Conservation (phyloP, 139 green algal genomes). For the Nannochloris sp. region DNA sequence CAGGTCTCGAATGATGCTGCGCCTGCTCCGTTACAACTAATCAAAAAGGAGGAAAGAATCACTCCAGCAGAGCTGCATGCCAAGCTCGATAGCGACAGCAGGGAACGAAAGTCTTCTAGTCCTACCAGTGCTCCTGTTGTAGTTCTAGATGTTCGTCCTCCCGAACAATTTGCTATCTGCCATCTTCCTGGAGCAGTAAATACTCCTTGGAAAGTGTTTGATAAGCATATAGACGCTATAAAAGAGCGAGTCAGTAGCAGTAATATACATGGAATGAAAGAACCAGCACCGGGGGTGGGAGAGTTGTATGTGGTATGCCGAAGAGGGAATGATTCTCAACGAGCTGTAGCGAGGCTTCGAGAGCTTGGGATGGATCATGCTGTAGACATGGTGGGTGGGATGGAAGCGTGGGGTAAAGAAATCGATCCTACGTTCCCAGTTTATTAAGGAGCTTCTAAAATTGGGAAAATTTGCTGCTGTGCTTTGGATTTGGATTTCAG, state of each 20-base stretch:
- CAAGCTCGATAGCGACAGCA: neutral
- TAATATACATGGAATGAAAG: too few species aligned
- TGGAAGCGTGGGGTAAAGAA: slow-evolving; percentile 62
- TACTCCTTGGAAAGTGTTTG: slow-evolving; percentile 3
- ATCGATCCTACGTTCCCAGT: slow-evolving; percentile 21
- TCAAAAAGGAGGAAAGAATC: slow-evolving; percentile 36
- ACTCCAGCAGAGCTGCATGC: slow-evolving; percentile 15
- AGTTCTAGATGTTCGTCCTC: slow-evolving; percentile 74
- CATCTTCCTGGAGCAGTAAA: slow-evolving; percentile 36
- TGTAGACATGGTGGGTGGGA: slow-evolving; percentile 71
- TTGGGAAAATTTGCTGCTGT: too few species aligned
- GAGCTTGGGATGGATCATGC: slow-evolving; percentile 44
- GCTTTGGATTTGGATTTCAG: too few species aligned
- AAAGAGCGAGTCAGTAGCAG: neutral
- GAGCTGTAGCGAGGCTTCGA: slow-evolving; percentile 53
- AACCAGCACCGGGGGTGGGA: slow-evolving; percentile 12
- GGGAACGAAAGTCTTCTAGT: neutral
- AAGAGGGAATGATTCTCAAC: slow-evolving; percentile 90
- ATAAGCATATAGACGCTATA: neutral
- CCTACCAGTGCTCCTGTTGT: neutral
- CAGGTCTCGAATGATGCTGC: slow-evolving; percentile 37
- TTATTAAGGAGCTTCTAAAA: too few species aligned
- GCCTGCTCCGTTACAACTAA: slow-evolving; percentile 32
- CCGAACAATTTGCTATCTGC: slow-evolving; percentile 57
- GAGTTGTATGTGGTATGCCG: slow-evolving; percentile 79